phyloP scores from a whole-genome alignment of 805 yeast species.

The Ogataea chonburiensis region DNA sequence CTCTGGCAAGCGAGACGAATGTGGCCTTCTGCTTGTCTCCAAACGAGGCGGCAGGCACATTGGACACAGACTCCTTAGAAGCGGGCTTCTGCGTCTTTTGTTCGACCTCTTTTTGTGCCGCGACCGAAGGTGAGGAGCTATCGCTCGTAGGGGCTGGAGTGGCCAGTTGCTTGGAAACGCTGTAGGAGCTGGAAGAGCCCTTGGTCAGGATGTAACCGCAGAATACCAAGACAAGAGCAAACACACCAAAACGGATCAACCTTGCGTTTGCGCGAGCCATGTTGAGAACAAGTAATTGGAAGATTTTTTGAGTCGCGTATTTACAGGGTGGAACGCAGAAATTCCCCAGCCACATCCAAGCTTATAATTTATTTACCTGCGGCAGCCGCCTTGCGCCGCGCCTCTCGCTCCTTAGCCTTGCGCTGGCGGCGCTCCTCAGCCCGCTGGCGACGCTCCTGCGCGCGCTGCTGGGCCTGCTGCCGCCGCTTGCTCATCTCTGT shows the following conservation, averaged over 20 bases:
- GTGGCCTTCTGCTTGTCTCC: slow-evolving; percentile 63
- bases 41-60: slow-evolving; percentile 9
- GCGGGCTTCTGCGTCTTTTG: not conserved
- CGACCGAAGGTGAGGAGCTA: too few species aligned
- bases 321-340: slow-evolving; percentile 5
- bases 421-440: slow-evolving; percentile 26
- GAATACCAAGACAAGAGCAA: slow-evolving; percentile 43
- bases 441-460: slow-evolving; percentile 21
- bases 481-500: slow-evolving; percentile 15
- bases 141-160: too few species aligned
- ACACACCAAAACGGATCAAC: slow-evolving; percentile 45
- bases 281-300: slow-evolving; percentile 7
- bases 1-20: slow-evolving; percentile 77
- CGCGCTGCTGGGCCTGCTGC: slow-evolving; percentile 22
- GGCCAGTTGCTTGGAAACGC: too few species aligned
- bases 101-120: too few species aligned
- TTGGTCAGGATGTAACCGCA: slow-evolving; percentile 49
- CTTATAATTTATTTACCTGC: too few species aligned
- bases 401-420: slow-evolving; percentile 18
- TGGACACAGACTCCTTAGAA: slow-evolving; percentile 12
- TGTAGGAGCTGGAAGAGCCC: slow-evolving; percentile 40
- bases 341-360: slow-evolving; percentile 1
- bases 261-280: slow-evolving; percentile 51
- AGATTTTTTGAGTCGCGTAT: slow-evolving; percentile 5
- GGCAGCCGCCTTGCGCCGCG: slow-evolving; percentile 2